phyloP scores from a whole-genome alignment of 140 eudicot genomes.

The Senecio squalidus region DNA sequence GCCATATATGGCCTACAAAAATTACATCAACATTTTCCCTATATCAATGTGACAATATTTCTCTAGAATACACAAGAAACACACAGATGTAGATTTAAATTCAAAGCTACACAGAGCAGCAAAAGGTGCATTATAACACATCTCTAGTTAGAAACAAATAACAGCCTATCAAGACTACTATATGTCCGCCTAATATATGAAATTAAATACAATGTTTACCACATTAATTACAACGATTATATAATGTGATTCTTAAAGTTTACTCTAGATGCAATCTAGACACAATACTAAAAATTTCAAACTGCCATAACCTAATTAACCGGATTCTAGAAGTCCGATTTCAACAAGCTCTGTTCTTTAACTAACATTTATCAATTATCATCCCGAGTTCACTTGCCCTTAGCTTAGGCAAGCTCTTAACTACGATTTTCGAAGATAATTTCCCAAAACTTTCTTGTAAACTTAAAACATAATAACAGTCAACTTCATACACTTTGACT shows the following conservation, averaged over 20 bases:
- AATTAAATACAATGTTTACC: too few relatives aligned
- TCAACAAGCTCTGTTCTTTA: background rate
- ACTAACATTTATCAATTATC: background rate
- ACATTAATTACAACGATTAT: background rate
- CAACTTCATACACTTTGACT: conserved; percentile 2
- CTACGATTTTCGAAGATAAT: background rate
- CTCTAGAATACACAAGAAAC: too few relatives aligned
- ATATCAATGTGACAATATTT: too few relatives aligned
- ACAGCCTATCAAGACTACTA: too few relatives aligned
- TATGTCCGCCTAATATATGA: too few relatives aligned
- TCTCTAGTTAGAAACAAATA: too few relatives aligned
- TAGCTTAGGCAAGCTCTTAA: conserved; percentile 4
- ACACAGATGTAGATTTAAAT: too few relatives aligned
- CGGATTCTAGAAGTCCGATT: background rate
- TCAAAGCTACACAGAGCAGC: too few relatives aligned
- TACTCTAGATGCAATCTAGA: background rate
- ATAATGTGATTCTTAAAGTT: background rate
- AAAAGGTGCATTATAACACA: too few relatives aligned
- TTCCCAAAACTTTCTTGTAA: conserved; percentile 9
- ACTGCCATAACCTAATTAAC: conserved; percentile 3
- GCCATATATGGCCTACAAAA: too few relatives aligned
- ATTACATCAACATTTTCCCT: too few relatives aligned
- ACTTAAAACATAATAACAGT: conserved; percentile 2
- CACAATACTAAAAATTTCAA: too few relatives aligned
- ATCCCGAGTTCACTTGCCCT: background rate